Conservation (phyloP, 106 monocot genomes). For the Alisma plantagoaquatica region DNA sequence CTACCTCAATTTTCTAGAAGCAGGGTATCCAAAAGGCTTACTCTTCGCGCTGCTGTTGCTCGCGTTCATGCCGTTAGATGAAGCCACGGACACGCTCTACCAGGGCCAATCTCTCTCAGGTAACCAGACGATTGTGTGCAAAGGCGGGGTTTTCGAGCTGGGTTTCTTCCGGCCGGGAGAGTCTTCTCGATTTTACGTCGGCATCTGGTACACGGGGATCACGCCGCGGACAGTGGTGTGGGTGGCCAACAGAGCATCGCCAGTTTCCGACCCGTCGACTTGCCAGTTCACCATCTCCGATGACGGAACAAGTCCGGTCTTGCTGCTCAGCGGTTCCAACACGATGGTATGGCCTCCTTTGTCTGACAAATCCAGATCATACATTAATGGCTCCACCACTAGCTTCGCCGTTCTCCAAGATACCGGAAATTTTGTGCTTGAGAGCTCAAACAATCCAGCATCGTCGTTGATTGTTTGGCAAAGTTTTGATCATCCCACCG, state of each 20-base stretch:
- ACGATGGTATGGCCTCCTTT: conserved; percentile 9
- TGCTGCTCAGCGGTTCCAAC: conserved; percentile 21
- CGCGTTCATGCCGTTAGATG: no score
- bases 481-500: no score
- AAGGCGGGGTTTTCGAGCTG: no score
- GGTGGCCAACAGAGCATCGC: conserved; percentile 21
- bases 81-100: conserved; percentile 2
- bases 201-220: conserved; percentile 47
- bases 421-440: conserved; percentile 30
- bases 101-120: conserved; percentile 16
- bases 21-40: no score
- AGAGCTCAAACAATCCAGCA: neutral
- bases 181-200: conserved; percentile 18
- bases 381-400: neutral
- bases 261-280: conserved; percentile 3
- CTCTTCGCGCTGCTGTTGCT: no score
- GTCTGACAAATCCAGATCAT: conserved; percentile 11
- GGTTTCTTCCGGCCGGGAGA: conserved; percentile 20
- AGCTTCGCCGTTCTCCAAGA: conserved; percentile 26
- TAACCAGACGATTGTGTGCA: conserved; percentile 9
- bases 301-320: conserved; percentile 20
- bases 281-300: conserved; percentile 15
- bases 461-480: conserved; percentile 27
- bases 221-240: conserved; percentile 7
- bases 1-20: no score